phyloP scores from a whole-genome alignment of 176 grass and related monocot genomes.

The Aechmea fasciata region DNA sequence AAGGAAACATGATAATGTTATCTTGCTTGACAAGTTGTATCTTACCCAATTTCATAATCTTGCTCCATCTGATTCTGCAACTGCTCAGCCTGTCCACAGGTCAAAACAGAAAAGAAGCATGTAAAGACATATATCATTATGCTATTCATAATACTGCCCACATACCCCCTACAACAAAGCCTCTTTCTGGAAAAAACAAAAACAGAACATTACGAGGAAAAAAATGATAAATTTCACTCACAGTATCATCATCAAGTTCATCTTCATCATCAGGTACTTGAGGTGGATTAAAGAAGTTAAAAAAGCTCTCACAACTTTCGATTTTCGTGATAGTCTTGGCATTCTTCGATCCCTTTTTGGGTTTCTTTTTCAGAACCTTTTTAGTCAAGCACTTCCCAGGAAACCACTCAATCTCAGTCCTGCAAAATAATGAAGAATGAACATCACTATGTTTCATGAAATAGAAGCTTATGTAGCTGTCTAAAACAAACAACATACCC shows the following conservation, averaged over 20 bases:
- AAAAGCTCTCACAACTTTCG: slow-evolving; percentile 89
- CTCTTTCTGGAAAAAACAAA: no score
- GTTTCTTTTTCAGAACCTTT: slow-evolving; percentile 91
- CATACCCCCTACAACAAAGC: no score
- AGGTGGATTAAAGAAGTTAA: slow-evolving; percentile 97
- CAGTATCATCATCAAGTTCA: slow-evolving; percentile 86
- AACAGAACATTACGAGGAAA: neutral
- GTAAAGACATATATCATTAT: neutral
- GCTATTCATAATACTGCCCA: no score
- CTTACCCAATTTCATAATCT: slow-evolving; percentile 96
- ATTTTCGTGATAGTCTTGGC: slow-evolving; percentile 73
- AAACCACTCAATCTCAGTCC: slow-evolving; percentile 86
- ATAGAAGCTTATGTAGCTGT: neutral
- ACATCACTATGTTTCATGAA: no score
- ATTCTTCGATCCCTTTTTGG: slow-evolving; percentile 82
- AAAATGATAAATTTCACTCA: slow-evolving; percentile 25
- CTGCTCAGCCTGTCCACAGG: slow-evolving; percentile 60
- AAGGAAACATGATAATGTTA: neutral
- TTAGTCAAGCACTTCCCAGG: slow-evolving; percentile 83
- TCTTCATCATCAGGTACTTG: slow-evolving; percentile 84
- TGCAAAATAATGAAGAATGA: slow-evolving; percentile 8
- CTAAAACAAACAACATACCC: slow-evolving; percentile 29
- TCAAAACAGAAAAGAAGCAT: slow-evolving; percentile 1
- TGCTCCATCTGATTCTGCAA: slow-evolving; percentile 88
- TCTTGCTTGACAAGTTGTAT: neutral